Evolutionary conservation across 2,329 filamentous ascomycete species (phyloP), one percentile per base, ranked within the genome.

Genomic region (Neurospora sp.): DNA sequence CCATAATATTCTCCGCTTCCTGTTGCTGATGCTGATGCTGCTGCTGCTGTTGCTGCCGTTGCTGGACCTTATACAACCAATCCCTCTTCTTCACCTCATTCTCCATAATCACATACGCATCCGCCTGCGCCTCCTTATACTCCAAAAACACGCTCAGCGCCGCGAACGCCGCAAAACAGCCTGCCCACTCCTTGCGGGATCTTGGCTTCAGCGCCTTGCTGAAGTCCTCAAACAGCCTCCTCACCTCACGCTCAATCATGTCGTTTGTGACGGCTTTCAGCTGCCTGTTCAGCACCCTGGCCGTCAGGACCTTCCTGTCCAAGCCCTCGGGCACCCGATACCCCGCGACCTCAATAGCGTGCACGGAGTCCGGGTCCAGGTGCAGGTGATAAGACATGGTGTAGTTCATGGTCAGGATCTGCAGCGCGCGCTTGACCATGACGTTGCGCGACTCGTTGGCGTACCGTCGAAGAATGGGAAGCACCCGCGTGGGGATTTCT

Each of bases 81-180:
- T 62, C 52, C 52, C 23, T 33, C 52, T 62, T 62, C 52, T 62
- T 62, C 4, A 62, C 3, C 23, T 87, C 84, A 75, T 85, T 86
- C 73, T 85, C 81, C 38, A 82, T 80, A 11, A 85, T 78, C 67
- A 85, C 82, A 73, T 85, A 87, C 9, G 79, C 79, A 77, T 88
- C 85, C 39, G 85, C 80, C 8, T 85, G 82, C 38, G 82, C 80
- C 78, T 87, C 85, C 68, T 87, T 82, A 33, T 83, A 79, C 78
- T 88, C 86, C 85, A 88, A 87, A 75, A 87, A 86, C 43, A 88
- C 79, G 72, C 85, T 87, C 38, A 88, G 80, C 3, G 87, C 82
- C 11, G 88, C 77, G 74, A 88, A 88, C 0, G 86, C 82, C 1
- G 85, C 86, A 17, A 86, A 78, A 74, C 86, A 88, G 1, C 86